Conservation (phyloP, 1,284 basidiomycete genomes). For the Rhodofomes roseus region DNA sequence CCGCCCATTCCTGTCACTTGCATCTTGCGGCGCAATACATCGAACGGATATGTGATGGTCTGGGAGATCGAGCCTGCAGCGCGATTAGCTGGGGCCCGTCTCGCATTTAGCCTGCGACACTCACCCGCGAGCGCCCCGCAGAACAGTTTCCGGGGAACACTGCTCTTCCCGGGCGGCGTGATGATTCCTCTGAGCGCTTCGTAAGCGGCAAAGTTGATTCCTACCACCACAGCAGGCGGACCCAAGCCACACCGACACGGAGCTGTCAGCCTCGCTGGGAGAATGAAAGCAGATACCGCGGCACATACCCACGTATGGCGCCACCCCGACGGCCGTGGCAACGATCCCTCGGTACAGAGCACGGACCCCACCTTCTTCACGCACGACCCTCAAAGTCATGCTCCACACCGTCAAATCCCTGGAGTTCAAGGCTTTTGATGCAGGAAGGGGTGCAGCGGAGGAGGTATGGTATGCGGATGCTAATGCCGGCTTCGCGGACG, state of each 20-base stretch:
- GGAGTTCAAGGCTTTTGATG: constrained; percentile 37
- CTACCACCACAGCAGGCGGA: constrained; percentile 52
- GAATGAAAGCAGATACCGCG: background rate
- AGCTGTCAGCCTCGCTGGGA: background rate
- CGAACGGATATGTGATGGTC: constrained; percentile 94
- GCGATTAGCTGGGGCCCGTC: background rate
- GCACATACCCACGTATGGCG: constrained; percentile 71
- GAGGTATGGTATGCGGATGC: constrained; percentile 56
- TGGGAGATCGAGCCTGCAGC: constrained; percentile 77
- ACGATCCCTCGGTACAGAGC: constrained; percentile 87
- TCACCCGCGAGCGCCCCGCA: constrained; percentile 78
- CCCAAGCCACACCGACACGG: constrained; percentile 31
- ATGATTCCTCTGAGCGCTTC: constrained; percentile 69
- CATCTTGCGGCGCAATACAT: constrained; percentile 93
- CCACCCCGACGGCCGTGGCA: constrained; percentile 88
- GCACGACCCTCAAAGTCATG: constrained; percentile 88
- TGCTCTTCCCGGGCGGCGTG: constrained; percentile 74
- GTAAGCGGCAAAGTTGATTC: constrained; percentile 81
- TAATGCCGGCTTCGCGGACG: constrained; percentile 32
- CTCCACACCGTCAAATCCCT: constrained; percentile 76
- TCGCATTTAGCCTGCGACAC: constrained; percentile 15
- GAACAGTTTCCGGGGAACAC: constrained; percentile 55
- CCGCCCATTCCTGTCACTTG: constrained; percentile 87
- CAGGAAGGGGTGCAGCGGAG: constrained; percentile 26
- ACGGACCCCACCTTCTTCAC: constrained; percentile 85